Evolutionary conservation across 176 grass and related monocot species (phyloP).

Genomic region (Puccinellia tenuiflora): DNA sequence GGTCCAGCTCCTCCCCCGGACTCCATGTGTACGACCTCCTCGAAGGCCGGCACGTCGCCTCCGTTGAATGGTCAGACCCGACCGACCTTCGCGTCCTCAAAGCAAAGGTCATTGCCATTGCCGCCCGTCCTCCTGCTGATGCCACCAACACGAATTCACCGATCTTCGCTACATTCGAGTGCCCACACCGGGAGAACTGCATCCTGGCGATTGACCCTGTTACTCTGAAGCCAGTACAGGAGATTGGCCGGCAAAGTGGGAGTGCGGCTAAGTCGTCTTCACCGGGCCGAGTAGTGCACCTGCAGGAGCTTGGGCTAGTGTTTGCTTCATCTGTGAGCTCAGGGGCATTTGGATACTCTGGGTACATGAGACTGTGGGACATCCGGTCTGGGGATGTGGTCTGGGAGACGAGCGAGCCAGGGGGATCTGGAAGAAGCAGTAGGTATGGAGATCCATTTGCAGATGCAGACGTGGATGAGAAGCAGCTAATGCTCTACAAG

Average conservation of each 20-base stretch:
- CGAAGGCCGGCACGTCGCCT: conserved; percentile 48
- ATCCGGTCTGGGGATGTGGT: conserved; percentile 62
- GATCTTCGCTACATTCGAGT: conserved; percentile 73
- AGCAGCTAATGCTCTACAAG: conserved; percentile 62
- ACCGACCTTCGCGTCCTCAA: conserved; percentile 61
- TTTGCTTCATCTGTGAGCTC: conserved; percentile 60
- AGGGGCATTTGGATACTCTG: conserved; percentile 91
- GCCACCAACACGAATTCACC: conserved; percentile 22
- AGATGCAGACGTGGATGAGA: conserved; percentile 57
- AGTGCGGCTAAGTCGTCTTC: conserved; percentile 63
- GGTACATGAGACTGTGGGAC: conserved; percentile 91
- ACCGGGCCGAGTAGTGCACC: conserved; percentile 53
- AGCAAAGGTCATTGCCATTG: conserved; percentile 64
- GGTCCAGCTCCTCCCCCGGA: conserved; percentile 52
- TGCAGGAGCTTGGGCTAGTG: conserved; percentile 52
- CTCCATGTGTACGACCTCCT: conserved; percentile 67
- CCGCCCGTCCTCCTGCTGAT: conserved; percentile 30
- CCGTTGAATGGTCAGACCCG: conserved; percentile 60
- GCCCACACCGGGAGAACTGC: conserved; percentile 74
- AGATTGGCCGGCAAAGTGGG: conserved; percentile 86
- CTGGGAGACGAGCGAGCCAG: conserved; percentile 92
- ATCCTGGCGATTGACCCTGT: conserved; percentile 63
- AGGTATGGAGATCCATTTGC: conserved; percentile 83
- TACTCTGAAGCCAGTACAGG: conserved; percentile 49
- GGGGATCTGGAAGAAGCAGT: conserved; percentile 58